Base-by-base conservation (phyloP, 2,329 filamentous ascomycete genomes). In the Pseudohalonectria lignicola region DNA sequence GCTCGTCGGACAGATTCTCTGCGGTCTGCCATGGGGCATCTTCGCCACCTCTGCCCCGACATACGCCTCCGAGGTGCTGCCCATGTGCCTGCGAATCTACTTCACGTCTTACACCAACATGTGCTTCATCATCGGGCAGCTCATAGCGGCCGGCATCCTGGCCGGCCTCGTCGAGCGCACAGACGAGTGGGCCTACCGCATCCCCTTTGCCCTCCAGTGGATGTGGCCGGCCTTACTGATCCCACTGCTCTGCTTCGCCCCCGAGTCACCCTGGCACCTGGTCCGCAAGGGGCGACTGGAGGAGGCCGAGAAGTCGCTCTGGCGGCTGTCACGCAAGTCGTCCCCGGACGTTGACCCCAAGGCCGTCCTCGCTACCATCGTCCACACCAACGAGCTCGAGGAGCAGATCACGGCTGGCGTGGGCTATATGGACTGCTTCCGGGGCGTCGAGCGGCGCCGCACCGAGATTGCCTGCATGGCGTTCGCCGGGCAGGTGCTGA, bases 41-140 rank as follows among this genome's bases (percentile, higher is more conserved):
- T 79, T 75, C 49, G 72, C 73, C 5, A 69, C 75, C 19, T 71
- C 71, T 38, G 68, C 68, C 0, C 67, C 75, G 0, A 68, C 74
- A 1, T 79, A 79, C 47, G 72, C 73, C 7, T 71, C 70, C 1
- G 75, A 80, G 51, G 70, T 79, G 6, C 74, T 71, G 29, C 76
- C 75, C 2, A 60, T 74, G 21, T 66, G 67, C 1, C 62, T 80
- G 29, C 65, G 76, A 20, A 71, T 70, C 20, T 64, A 72, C 32
- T 55, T 78, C 17, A 78, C 74, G 1, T 69, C 68, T 25, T 79
- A 69, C 41, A 69, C 77, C 40, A 79, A 78, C 47, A 56, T 79
- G 28, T 77, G 73, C 48, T 79, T 76, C 54, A 74, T 76, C 31
- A 74, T 74, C 15, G 75, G 75, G 1, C 74, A 79, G 48, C 61